phyloP scores from a whole-genome alignment of 129 eudicot genomes.

The Saposhnikovia divaricata region DNA sequence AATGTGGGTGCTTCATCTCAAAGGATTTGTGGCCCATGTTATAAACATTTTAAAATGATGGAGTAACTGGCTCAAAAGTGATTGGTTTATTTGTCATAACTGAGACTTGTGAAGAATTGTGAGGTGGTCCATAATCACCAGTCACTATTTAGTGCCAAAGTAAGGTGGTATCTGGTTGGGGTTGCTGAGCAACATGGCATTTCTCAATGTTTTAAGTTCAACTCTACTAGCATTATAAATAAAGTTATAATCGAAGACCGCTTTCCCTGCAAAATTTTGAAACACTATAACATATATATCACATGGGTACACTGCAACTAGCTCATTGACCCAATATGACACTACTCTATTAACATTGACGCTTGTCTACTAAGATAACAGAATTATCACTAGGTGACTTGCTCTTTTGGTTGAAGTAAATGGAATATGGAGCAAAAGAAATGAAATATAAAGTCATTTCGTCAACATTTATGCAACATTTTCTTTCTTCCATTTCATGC shows the following conservation, averaged over 20 bases:
- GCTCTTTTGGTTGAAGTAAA: no score
- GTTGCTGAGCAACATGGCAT: background rate
- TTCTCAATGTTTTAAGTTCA: background rate
- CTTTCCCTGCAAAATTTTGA: no score
- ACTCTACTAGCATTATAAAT: background rate
- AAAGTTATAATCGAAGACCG: background rate
- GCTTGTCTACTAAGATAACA: no score
- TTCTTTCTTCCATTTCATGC: no score
- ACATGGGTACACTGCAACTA: background rate
- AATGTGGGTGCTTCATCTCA: background rate
- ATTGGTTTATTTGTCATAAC: background rate
- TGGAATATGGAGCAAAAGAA: no score
- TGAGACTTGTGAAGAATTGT: background rate
- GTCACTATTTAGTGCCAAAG: background rate
- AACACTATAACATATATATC: background rate
- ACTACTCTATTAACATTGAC: no score
- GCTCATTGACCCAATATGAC: no score
- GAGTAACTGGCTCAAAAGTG: background rate
- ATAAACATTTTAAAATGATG: no score
- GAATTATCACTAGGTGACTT: no score
- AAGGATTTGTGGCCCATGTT: no score
- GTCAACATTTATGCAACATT: no score
- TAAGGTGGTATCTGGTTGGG: background rate
- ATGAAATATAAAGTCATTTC: no score
- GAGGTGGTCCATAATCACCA: background rate